phyloP scores from a whole-genome alignment of 768 basidiomycete species.

The Suillus fuscotomentosus region DNA sequence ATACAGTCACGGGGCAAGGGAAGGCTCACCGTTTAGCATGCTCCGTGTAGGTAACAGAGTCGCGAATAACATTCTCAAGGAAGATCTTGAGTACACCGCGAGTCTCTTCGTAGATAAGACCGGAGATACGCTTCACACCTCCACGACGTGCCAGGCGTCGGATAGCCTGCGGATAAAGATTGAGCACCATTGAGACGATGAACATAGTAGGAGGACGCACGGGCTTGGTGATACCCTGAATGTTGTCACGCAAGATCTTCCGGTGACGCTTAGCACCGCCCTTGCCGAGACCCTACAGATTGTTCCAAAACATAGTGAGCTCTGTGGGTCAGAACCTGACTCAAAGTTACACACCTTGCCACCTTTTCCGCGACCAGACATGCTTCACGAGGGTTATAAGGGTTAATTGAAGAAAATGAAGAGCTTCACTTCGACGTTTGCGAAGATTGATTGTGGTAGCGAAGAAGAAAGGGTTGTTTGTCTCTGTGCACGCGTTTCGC shows the following conservation, averaged over 20 bases:
- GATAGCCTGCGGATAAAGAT: conserved; percentile 32
- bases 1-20: background rate
- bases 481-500: background rate
- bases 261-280: conserved; percentile 82
- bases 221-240: conserved; percentile 46
- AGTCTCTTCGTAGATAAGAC: conserved; percentile 87
- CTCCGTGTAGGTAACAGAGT: conserved; percentile 90
- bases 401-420: background rate
- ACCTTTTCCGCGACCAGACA: conserved; percentile 89
- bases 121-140: conserved; percentile 89
- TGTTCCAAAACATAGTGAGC: background rate
- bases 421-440: background rate
- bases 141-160: conserved; percentile 85
- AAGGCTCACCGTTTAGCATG: conserved; percentile 68
- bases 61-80: conserved; percentile 82
- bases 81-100: conserved; percentile 89
- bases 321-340: background rate
- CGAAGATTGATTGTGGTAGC: conserved; percentile 6
- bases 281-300: conserved; percentile 70
- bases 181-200: background rate
- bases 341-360: conserved; percentile 47
- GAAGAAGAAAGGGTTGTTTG: background rate
- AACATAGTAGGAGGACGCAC: conserved; percentile 3
- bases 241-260: conserved; percentile 79
- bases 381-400: conserved; percentile 24